Base-by-base conservation (phyloP, 1,139 yeast species). In the Debaryomycetaceae sp. region DNA sequence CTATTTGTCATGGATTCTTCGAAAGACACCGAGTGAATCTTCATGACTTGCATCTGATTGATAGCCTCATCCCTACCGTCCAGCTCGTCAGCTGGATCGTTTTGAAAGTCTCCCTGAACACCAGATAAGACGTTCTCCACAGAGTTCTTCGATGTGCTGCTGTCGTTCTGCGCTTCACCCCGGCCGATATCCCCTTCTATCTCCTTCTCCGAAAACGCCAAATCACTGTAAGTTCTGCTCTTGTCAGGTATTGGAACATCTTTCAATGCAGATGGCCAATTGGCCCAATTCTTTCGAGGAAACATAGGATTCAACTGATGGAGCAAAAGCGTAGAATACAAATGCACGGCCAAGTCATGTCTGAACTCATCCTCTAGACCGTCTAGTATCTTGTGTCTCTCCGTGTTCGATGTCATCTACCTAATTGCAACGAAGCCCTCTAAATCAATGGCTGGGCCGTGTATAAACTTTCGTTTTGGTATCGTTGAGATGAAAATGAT, bases 281-380 rank as follows among this genome's bases (percentile, higher is more conserved):
- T 49, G 1, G 73, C 45, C 76, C 83, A 80, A 3, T 46, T 43
- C 5, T 49, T 42, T 1, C 47, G 40, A 2, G 84, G 83, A 45
- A 67, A 65, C 8, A 39, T 27, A 0, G 73, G 72, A 44, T 73
- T 65, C n/a, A 67, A 51, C 20, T 64, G 56, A 40, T 68, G 75
- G 3, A 76, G 54, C 24, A 81, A 59, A 41, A 68, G 62, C 0
- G 76, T 48, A 9, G 80, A 69, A 54, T 80, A 81, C 6, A 82
- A 58, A 58, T 82, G 87, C 1, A 77, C 48, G 0, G 78, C 76
- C 33, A 81, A 59, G 56, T 82, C 85, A 11, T 57, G 57, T 9
- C 76, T 58, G 46, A 69, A 75, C 4, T 72, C 75, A 2, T 62
- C 61, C 50, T 81, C 82, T 14, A 79, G 47, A 7, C 58, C 47